Conservation (phyloP, 2,329 filamentous ascomycete genomes). For the Aspergillus awamori region DNA sequence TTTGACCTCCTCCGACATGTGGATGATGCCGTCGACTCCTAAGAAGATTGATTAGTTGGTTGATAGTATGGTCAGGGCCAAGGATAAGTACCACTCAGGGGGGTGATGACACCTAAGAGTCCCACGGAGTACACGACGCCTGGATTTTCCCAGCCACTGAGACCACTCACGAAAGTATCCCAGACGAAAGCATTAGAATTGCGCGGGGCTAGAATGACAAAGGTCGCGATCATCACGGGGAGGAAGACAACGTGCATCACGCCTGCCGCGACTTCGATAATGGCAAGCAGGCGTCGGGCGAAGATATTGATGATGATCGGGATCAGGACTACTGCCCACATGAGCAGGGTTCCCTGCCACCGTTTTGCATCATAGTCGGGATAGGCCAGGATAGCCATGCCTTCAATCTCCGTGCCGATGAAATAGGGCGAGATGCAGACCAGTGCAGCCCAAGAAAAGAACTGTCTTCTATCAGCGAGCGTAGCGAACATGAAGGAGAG, state of each 20-base stretch:
- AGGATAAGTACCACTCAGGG: constrained; percentile 17
- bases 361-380: constrained; percentile 27
- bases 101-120: constrained; percentile 17
- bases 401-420: constrained; percentile 39
- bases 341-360: constrained; percentile 51
- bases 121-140: constrained; percentile 24
- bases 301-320: constrained; percentile 56
- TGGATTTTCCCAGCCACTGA: constrained; percentile 28
- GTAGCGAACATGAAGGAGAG: constrained; percentile 15
- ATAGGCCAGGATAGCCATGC: constrained; percentile 34
- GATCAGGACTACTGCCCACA: constrained; percentile 52
- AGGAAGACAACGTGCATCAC: constrained; percentile 30
- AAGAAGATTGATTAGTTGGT: neutral
- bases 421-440: constrained; percentile 31
- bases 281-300: constrained; percentile 19
- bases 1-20: constrained; percentile 54
- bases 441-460: constrained; percentile 34
- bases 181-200: constrained; percentile 27
- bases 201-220: constrained; percentile 27
- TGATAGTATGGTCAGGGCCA: no score
- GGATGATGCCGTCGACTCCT: constrained; percentile 31
- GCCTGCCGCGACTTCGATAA: constrained; percentile 18
- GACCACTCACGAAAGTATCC: constrained; percentile 27
- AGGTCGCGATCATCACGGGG: constrained; percentile 25
- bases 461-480: neutral